Evolutionary conservation across 257 asterid genomes (phyloP), one percentile per base, ranked within the genome.

Genomic region (Lycium barbarum): DNA sequence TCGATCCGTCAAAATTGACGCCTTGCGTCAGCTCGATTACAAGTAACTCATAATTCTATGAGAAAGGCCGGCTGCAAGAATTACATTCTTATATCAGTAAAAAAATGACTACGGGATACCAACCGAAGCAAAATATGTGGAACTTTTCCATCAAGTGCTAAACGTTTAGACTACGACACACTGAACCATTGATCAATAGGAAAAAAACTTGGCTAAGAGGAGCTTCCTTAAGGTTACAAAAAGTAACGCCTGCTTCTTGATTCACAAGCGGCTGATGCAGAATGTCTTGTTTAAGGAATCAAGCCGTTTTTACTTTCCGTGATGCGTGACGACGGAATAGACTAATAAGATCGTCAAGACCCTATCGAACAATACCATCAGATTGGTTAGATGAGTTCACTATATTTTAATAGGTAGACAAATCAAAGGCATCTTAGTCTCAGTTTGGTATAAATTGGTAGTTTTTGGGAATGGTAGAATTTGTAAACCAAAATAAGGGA

Each of bases 311-410:
- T 84, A 89, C 91, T 90, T 93, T 95, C 43, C 96, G 97, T 18
- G 96, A 93, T 58, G 97, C 87, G 81, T 98, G 98, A 0, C 95
- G 97, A 73, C 99, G 98, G 86, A 95, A 94, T 74, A 95, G 87
- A 82, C 97, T 93, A 90, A 95, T 95, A 55, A 95, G 93, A 91
- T 95, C 98, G 80, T 95, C 99, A 65, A 95, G 93, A 72, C 97
- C 99, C 99, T 95, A 97, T 83, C 15, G 26, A 84, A 79, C 84
- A 83, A 83, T 20, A 76, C 61, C 57, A 62, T 5, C 53, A 49
- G 79, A 33, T 76, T 53, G 15, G 83, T 70, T 14, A 65, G 67
- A 83, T 66, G 81, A 80, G 82, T 76, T 53, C 9, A 15, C 38
- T 51, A 7, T 51, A 76, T 47, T 74, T 47, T 49, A 38, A 13